Evolutionary conservation across 495 filamentous ascomycete genomes (phyloP), one percentile per base, ranked within the genome.

Genomic region (Jackrogersella minutella): DNA sequence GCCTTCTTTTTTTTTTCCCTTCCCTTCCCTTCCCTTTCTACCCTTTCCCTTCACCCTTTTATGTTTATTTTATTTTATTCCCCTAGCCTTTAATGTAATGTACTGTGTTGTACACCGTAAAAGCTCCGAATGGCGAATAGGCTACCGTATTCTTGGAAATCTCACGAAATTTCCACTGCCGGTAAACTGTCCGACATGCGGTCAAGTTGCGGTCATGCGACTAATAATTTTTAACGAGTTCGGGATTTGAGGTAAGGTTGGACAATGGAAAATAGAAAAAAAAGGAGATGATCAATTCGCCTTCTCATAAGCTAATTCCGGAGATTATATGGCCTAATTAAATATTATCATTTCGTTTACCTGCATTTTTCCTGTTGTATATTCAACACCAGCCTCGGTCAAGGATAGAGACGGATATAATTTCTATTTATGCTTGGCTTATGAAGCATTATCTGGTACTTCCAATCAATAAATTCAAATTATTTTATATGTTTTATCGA

Each of bases 121-220:
- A 30, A 30, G 26, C 26, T 30, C 26, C 26, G 26, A 37, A 56
- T 11, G 44, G 30, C 40, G 53, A 43, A 52, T 31, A 36, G 46
- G 28, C 7, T 30, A 7, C 3, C 39, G n/a, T 68, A 62, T 62
- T 58, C 53, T 50, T 57, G 39, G 46, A 46, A 62, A 62, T 51
- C 39, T 66, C 31, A 59, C 33, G 50, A 14, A 49, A 28, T 57
- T 16, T 47, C 24, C 58, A 50, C 43, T 49, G 49, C 37, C 19
- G 54, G 47, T 50, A 50, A 43, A 44, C 28, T 52, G 17, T 36
- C 31, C 28, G 52, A 31, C 34, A 33, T 33, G 41, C 61, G 17
- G 59, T 59, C 55, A 64, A 17, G 59, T 56, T 56, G 36, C 28
- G 36, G 61, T 64, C 56, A 64, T 64, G 26, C 61, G 61, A 58